These are phyloP conservation scores for Miamiensis avidus DNA, from an alignment of 169 alveolate genomes.

Conservation along the genomic window DNA sequence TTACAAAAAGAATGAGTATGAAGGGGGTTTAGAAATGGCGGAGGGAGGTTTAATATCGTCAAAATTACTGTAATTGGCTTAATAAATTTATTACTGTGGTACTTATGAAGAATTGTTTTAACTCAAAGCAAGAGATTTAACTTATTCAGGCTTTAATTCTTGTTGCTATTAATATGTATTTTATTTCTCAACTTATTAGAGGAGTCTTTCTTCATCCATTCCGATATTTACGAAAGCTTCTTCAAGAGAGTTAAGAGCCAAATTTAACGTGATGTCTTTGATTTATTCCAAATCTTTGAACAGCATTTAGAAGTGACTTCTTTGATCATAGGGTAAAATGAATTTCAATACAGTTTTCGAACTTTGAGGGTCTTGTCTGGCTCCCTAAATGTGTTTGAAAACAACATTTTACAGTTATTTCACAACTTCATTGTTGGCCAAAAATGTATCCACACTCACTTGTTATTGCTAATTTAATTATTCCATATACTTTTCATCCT, in stretches of 20 bases:
- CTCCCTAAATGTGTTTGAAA: not conserved
- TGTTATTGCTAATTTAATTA: not conserved
- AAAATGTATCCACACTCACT: conserved; percentile 9
- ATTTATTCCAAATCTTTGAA: not conserved
- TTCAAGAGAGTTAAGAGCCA: conserved; percentile 31
- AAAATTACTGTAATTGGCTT: not conserved
- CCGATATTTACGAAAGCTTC: conserved; percentile 39
- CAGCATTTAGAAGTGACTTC: not conserved
- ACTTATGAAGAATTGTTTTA: too few species aligned
- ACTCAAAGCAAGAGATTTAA: too few species aligned
- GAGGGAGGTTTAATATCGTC: conserved; percentile 23
- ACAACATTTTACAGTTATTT: conserved; percentile 1
- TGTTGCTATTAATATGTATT: not conserved
- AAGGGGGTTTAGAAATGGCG: conserved; percentile 19
- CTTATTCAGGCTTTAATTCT: not conserved
- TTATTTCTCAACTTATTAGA: conserved; percentile 7
- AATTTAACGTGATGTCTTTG: not conserved
- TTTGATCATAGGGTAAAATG: not conserved
- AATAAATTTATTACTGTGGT: too few species aligned
- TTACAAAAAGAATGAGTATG: conserved; percentile 1
- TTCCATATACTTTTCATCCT: not conserved
- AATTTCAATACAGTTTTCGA: conserved; percentile 7
- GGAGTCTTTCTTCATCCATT: conserved; percentile 20
- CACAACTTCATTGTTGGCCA: not conserved
- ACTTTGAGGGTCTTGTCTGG: conserved; percentile 11